Evolutionary conservation across 495 filamentous ascomycete species (phyloP), one percentile per base, ranked within the genome.

Genomic region (Aspergillus carlsbadensis): DNA sequence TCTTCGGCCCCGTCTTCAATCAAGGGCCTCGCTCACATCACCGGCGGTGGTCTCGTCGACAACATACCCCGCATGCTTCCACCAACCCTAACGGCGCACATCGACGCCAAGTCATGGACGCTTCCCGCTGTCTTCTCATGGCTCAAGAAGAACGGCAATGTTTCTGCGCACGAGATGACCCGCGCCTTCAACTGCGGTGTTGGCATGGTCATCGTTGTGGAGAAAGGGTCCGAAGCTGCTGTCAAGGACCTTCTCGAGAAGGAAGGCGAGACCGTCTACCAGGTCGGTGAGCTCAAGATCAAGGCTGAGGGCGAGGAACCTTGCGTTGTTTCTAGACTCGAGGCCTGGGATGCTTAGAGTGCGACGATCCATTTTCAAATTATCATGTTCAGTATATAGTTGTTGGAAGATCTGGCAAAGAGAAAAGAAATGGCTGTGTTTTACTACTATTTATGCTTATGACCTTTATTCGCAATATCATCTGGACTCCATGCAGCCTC

Each of bases 41-140:
- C 94, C 2, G 94, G 94, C 26, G 94, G 94, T 52, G 94, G 94
- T 6, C 78, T 98, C 14, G 76, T 86, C 8, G 94, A 98, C 65
- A 97, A 97, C 74, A 83, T 98, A 5, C 94, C 94, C 21, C 82
- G 94, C 29, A 96, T 96, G 88, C 81, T 98, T 3, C 94, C 94
- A 1, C 53, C 71, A 1, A 76, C 84, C 24, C 82, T 98, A 5
- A 79, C 87, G 4, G 92, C 88, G 10, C 81, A 87, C 62, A 80
- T 98, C 47, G 87, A 96, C 59, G 87, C 88, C 14, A 66, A 70
- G 17, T 65, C 78, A 1, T 98, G 92, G 91, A 41, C 76, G 14
- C 77, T 87, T 35, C 90, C 90, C 6, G 67, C 81, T 0, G 87
- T 96, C 14, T 91, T 97, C 72, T 69, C 72, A 57, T 98, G 94